Percentiles rank a stretch among this genome's conserved stretches.
phyloP scores from a whole-genome alignment of 306 rosid genomes.

The Citrullus amarus region DNA sequence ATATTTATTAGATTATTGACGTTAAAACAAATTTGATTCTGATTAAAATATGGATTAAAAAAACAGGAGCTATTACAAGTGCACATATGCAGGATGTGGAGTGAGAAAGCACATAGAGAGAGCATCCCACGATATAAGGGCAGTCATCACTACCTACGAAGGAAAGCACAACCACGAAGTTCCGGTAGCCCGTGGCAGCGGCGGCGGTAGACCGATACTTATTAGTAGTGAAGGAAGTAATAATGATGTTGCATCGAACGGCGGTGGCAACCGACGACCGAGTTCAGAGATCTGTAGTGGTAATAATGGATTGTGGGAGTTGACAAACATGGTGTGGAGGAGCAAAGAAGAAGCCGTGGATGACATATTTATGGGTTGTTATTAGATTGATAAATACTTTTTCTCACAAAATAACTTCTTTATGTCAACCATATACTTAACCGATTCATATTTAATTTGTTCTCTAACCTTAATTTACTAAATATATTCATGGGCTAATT shows the following conservation, averaged over 20 bases:
- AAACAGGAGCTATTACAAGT: conserved; percentile 52
- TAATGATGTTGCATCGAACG: not conserved
- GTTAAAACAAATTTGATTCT: no score
- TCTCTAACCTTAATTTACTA: no score
- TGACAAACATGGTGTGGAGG: not conserved
- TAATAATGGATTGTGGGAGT: not conserved
- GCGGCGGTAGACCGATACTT: conserved; percentile 44
- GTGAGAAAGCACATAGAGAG: conserved; percentile 74
- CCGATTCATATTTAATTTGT: no score
- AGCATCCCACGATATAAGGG: conserved; percentile 64
- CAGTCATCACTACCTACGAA: conserved; percentile 86
- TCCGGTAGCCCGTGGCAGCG: conserved; percentile 72
- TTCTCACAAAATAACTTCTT: no score
- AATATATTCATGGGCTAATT: no score
- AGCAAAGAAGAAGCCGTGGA: not conserved
- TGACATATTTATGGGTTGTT: not conserved
- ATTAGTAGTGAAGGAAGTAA: not conserved
- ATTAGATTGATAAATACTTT: not conserved
- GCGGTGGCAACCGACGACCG: not conserved
- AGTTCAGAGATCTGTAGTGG: not conserved
- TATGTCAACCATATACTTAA: no score
- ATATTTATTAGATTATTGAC: no score
- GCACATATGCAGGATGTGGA: conserved; percentile 47
- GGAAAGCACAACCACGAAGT: conserved; percentile 88
- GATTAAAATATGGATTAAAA: not conserved